These are phyloP conservation scores for Tillandsia fasciculata DNA, from an alignment of 176 grass and related monocot species.

Conservation along the genomic window DNA sequence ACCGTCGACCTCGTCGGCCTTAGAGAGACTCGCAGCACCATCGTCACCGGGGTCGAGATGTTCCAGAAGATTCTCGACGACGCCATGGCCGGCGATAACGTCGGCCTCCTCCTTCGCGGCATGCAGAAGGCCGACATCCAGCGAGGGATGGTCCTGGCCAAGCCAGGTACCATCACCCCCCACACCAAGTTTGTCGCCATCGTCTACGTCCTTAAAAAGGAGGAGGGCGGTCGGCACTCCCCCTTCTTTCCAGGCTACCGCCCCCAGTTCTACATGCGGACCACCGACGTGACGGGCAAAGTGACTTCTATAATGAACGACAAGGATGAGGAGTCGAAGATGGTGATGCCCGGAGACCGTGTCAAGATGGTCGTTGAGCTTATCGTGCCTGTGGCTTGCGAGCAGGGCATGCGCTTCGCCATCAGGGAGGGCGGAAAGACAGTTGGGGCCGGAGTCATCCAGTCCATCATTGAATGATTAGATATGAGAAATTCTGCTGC, in stretches of 20 bases:
- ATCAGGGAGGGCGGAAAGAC: slow-evolving; percentile 93
- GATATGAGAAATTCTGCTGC: neutral
- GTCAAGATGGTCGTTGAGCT: slow-evolving; percentile 86
- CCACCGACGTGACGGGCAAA: slow-evolving; percentile 68
- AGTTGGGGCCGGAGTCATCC: slow-evolving; percentile 70
- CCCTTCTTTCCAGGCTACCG: slow-evolving; percentile 81
- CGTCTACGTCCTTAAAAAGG: slow-evolving; percentile 87
- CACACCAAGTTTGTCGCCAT: slow-evolving; percentile 86
- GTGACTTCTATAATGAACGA: slow-evolving; percentile 78
- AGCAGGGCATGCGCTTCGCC: slow-evolving; percentile 80
- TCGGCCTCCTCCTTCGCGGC: slow-evolving; percentile 61
- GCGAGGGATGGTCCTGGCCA: slow-evolving; percentile 78
- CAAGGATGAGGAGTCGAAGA: slow-evolving; percentile 93
- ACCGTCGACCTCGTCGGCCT: slow-evolving; percentile 62
- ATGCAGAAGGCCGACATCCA: slow-evolving; percentile 71
- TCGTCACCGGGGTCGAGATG: slow-evolving; percentile 89
- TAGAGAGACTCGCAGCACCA: slow-evolving; percentile 59
- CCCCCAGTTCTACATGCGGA: slow-evolving; percentile 89
- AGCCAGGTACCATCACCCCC: slow-evolving; percentile 60
- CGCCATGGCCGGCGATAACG: slow-evolving; percentile 87
- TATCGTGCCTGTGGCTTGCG: slow-evolving; percentile 63
- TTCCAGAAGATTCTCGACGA: slow-evolving; percentile 91
- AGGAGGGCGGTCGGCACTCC: slow-evolving; percentile 82
- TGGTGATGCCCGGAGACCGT: slow-evolving; percentile 83
- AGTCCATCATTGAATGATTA: slow-evolving; percentile 46